Base-by-base conservation (phyloP, 768 basidiomycete genomes). In the Exidia glandulosa region DNA sequence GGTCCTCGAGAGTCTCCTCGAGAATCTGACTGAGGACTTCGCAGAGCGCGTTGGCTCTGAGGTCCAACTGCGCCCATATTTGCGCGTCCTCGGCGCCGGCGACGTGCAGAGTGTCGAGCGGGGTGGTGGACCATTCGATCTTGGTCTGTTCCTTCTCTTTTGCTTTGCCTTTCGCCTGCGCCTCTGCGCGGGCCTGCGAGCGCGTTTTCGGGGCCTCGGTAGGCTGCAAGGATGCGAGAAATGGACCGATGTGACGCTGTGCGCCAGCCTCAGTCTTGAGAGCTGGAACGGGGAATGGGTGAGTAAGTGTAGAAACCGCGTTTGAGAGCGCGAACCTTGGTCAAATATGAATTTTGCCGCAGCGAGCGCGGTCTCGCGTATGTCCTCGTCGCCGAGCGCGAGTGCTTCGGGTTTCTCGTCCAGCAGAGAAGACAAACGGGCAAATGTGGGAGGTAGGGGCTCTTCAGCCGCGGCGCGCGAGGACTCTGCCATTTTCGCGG, bases 51-150 rank as follows among this genome's bases (percentile, higher is more conserved):
- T 83, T 80, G 16, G 85, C 76, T 48, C 90, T 77, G 58, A 99
- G 75, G 68, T 98, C 95, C 59, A 98, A 71, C 73, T 99, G 95
- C 41, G 86, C 86, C 95, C 95, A 99, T 30, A 97, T 76, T 70
- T 95, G 94, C 60, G 90, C 89, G 27, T 82, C 79, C 64, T 85
- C 87, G 82, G 96, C 86, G 19, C 80, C 86, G 25, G 91, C 83
- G 13, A 85, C 76, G 61, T 84, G 88, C 23, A 99, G 79, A 34
- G 81, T 81, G 6, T 82, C 75, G 2, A 97, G 71, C 5, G 94
- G 94, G 0, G 95, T 96, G 29, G 68, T 69, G 1, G 64, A 56
- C 37, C 75, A 64, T 54, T 60, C 10, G 59, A 52, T 41, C 23
- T 29, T 16, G 25, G 14, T 32, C 32, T 33, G 14, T 9, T 9